Conservation (phyloP, 768 basidiomycete genomes). For the Boletus reticuloceps region DNA sequence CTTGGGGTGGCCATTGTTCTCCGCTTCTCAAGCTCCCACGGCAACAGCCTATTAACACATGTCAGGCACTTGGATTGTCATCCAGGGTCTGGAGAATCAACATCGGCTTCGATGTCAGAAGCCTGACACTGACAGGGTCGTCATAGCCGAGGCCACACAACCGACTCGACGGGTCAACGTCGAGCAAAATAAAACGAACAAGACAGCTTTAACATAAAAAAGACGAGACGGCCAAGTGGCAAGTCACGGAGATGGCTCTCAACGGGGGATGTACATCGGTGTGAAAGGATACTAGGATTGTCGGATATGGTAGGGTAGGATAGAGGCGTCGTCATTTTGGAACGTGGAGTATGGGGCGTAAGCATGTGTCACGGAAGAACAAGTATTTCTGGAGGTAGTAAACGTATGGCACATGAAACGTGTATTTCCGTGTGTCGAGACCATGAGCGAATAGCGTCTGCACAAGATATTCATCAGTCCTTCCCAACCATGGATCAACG, state of each 20-base stretch:
- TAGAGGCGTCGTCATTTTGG: neutral
- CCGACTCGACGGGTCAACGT: neutral
- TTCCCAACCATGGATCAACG: neutral
- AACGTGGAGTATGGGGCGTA: neutral
- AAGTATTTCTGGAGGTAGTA: neutral
- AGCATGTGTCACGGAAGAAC: conserved; percentile 5
- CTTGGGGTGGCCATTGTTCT: too few species aligned
- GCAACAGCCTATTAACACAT: too few species aligned
- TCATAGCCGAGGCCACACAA: too few species aligned
- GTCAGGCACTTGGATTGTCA: too few species aligned
- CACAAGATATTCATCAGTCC: conserved; percentile 1
- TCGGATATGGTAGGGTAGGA: conserved; percentile 3
- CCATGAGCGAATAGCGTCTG: neutral
- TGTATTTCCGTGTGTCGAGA: neutral
- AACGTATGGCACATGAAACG: neutral
- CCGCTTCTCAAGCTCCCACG: too few species aligned
- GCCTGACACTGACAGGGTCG: too few species aligned
- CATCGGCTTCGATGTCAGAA: too few species aligned
- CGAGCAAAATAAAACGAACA: too few species aligned
- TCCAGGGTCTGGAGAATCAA: too few species aligned
- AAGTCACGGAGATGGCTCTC: neutral
- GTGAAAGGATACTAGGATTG: conserved; percentile 1
- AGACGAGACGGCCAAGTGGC: too few species aligned
- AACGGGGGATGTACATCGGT: neutral
- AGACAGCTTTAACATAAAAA: too few species aligned